A percentile compares a stretch with the other conserved stretches of the same genome.
phyloP scores from a whole-genome alignment of 495 filamentous ascomycete species.

The Penicillium mononematosum region DNA sequence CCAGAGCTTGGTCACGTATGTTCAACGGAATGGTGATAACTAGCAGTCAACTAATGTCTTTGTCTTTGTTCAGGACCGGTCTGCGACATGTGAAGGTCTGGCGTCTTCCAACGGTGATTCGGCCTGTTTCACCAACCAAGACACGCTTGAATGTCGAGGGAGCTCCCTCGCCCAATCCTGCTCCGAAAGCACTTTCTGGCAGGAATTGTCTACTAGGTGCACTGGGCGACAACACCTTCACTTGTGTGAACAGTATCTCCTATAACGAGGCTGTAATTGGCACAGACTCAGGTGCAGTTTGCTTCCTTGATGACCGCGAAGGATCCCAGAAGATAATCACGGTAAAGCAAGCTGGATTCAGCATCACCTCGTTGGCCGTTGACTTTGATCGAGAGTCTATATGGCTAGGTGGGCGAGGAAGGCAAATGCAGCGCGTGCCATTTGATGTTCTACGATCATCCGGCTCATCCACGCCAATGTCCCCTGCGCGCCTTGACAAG shows the following conservation, averaged over 20 bases:
- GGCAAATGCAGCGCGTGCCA: slow-evolving; percentile 37
- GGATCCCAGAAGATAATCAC: slow-evolving; percentile 62
- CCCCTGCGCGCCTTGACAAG: slow-evolving; percentile 26
- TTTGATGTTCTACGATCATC: slow-evolving; percentile 39
- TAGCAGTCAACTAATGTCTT: slow-evolving; percentile 11
- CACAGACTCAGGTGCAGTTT: slow-evolving; percentile 50
- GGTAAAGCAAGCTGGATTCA: slow-evolving; percentile 37
- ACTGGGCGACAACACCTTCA: slow-evolving; percentile 79
- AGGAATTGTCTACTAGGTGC: slow-evolving; percentile 56
- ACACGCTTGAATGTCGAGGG: slow-evolving; percentile 45
- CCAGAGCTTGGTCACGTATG: slow-evolving; percentile 61
- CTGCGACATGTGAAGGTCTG: slow-evolving; percentile 93
- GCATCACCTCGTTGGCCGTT: slow-evolving; percentile 52
- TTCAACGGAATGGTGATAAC: slow-evolving; percentile 10
- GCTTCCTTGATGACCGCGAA: slow-evolving; percentile 69
- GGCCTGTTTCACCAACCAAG: slow-evolving; percentile 48
- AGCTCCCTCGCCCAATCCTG: slow-evolving; percentile 39
- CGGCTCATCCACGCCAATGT: slow-evolving; percentile 23
- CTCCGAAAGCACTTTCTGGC: slow-evolving; percentile 57
- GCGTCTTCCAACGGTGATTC: slow-evolving; percentile 65
- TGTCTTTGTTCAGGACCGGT: slow-evolving; percentile 56
- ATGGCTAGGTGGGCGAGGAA: slow-evolving; percentile 56
- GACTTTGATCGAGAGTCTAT: slow-evolving; percentile 50
- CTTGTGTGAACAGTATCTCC: slow-evolving; percentile 70
- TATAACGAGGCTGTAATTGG: slow-evolving; percentile 52